Conservation (phyloP, 441 rosid species). For the Raphanus hybrid region DNA sequence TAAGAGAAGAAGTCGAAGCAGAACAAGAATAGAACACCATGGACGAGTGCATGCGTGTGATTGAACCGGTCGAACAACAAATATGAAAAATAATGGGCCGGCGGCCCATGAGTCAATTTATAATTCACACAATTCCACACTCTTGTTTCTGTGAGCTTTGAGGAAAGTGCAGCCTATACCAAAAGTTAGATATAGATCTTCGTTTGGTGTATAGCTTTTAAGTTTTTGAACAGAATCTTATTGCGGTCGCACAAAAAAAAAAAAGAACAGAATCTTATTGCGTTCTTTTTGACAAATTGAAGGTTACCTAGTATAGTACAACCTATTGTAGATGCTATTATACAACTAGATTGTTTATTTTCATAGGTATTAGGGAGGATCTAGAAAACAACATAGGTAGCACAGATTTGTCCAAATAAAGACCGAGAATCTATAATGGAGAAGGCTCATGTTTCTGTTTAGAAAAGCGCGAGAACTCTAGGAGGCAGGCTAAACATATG, state of each 20-base stretch:
- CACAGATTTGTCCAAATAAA: slow-evolving; percentile 37
- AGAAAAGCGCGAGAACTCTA: slow-evolving; percentile 18
- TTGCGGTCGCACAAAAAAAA: too few relatives aligned
- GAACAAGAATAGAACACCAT: neutral
- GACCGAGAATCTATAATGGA: slow-evolving; percentile 31
- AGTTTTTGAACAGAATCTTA: neutral
- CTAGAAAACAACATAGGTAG: slow-evolving; percentile 30
- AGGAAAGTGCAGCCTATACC: neutral
- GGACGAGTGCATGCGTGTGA: neutral
- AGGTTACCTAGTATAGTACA: neutral
- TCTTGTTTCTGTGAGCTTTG: neutral
- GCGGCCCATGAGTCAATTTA: neutral
- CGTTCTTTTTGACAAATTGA: neutral
- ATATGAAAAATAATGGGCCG: slow-evolving; percentile 17
- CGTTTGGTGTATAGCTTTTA: neutral
- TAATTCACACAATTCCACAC: neutral
- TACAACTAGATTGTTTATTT: neutral
- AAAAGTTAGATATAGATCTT: neutral
- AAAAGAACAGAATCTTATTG: neutral
- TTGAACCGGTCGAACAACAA: slow-evolving; percentile 7
- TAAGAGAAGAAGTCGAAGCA: neutral
- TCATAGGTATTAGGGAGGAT: slow-evolving; percentile 23
- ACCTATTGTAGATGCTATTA: neutral
- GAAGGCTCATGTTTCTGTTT: slow-evolving; percentile 34
- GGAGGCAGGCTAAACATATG: neutral